A percentile compares a stretch with the other conserved stretches of the same genome.
phyloP scores from a whole-genome alignment of 805 yeast species.

The Barnettozyma botsteinii region DNA sequence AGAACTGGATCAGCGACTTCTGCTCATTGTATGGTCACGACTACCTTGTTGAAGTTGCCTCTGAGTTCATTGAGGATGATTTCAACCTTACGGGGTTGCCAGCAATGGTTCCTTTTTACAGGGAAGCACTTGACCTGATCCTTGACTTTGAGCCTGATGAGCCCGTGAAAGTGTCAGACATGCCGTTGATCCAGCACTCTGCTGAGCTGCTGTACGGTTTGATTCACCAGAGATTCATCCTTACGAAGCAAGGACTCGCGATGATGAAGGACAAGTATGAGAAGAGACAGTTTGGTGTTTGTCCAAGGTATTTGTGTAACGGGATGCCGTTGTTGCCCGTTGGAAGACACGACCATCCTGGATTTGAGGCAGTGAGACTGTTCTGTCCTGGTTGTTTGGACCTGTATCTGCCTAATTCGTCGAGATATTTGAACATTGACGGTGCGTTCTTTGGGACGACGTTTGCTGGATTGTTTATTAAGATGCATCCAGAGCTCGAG shows the following conservation, averaged over 20 bases:
- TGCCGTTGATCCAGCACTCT: conserved; percentile 14
- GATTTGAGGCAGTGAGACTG: conserved; percentile 84
- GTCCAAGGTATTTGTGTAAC: conserved; percentile 87
- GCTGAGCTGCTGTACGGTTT: conserved; percentile 71
- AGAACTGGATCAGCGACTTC: conserved; percentile 51
- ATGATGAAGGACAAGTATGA: conserved; percentile 94
- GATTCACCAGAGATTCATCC: conserved; percentile 86
- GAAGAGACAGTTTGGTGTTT: conserved; percentile 80
- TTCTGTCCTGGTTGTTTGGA: conserved; percentile 95
- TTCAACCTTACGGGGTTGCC: conserved; percentile 90
- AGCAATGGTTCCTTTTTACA: conserved; percentile 80
- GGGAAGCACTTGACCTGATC: conserved; percentile 87
- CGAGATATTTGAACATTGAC: conserved; percentile 83
- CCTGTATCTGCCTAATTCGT: conserved; percentile 78
- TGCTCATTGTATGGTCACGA: conserved; percentile 60
- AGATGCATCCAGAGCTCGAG: conserved; percentile 87
- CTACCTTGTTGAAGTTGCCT: conserved; percentile 85
- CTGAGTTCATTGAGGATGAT: conserved; percentile 93
- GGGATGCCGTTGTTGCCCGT: conserved; percentile 88
- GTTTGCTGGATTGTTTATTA: conserved; percentile 87
- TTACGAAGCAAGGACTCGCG: conserved; percentile 84
- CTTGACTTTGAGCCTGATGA: conserved; percentile 64
- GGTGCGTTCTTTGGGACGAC: conserved; percentile 97
- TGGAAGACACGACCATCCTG: conserved; percentile 87
- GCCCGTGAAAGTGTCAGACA: conserved; percentile 35